These are phyloP conservation scores for Setaria italica DNA, from an alignment of 202 grass and related monocot species.

Conservation along the genomic window DNA sequence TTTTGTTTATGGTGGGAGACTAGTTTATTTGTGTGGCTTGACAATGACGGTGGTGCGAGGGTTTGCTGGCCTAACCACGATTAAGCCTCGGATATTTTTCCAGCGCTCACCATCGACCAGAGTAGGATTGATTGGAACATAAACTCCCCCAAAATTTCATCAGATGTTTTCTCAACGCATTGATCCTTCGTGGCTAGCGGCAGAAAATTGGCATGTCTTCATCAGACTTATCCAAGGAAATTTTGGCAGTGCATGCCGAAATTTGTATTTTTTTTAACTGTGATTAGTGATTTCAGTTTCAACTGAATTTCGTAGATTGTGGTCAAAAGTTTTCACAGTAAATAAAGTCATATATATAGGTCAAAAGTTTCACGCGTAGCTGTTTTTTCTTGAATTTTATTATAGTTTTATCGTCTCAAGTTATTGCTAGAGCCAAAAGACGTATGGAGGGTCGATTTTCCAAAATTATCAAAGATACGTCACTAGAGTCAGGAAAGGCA, in stretches of 20 bases:
- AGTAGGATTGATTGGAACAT: background rate
- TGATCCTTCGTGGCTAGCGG: background rate
- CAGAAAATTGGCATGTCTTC: background rate
- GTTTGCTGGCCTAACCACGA: conserved; percentile 45
- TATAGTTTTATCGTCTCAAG: too few species aligned
- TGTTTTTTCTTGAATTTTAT: too few species aligned
- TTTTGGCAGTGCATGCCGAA: background rate
- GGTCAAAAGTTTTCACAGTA: background rate
- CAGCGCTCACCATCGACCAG: background rate
- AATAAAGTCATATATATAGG: background rate
- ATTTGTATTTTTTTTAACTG: background rate
- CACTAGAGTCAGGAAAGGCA: too few species aligned
- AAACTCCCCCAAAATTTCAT: background rate
- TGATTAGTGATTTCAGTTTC: background rate
- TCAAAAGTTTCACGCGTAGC: too few species aligned
- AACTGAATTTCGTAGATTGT: background rate
- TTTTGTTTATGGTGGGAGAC: background rate
- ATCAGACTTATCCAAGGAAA: background rate
- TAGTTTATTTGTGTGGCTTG: conserved; percentile 32
- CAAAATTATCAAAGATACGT: too few species aligned
- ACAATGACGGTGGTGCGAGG: background rate
- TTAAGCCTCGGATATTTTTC: background rate
- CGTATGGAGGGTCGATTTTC: too few species aligned
- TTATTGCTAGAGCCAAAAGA: too few species aligned
- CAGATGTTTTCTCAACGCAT: background rate